Percentiles rank a stretch among this genome's conserved stretches.
Evolutionary conservation across 768 basidiomycete species (phyloP).

Genomic region (Naganishia friedmannii): DNA sequence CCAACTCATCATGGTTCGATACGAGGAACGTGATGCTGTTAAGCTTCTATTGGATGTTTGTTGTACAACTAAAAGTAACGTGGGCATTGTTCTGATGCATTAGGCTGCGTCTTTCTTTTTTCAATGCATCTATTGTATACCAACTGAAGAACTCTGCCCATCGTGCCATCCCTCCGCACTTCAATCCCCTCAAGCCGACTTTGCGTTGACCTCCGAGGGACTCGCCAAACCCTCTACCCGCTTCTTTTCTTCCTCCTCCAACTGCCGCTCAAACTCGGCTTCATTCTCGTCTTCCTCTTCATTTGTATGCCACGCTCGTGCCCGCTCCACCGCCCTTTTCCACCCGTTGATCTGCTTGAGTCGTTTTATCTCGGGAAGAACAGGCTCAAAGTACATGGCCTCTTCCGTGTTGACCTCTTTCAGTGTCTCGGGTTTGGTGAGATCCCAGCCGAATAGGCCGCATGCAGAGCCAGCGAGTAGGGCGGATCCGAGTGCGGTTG

Average conservation of each 20-base stretch:
- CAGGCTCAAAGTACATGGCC: constrained; percentile 66
- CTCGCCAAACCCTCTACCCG: constrained; percentile 6
- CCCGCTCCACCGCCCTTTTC: constrained; percentile 83
- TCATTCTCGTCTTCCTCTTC: constrained; percentile 51
- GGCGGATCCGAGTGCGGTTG: constrained; percentile 92
- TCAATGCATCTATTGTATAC: no score
- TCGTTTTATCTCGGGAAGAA: constrained; percentile 59
- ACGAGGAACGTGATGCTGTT: no score
- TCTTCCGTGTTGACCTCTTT: constrained; percentile 82
- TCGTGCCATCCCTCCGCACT: no score
- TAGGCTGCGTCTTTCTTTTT: no score
- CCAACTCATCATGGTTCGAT: no score
- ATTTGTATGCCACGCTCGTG: constrained; percentile 73
- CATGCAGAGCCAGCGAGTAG: constrained; percentile 87
- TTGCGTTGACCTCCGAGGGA: background rate
- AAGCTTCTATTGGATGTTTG: no score
- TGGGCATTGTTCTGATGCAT: no score
- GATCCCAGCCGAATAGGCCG: constrained; percentile 85
- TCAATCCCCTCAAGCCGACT: no score
- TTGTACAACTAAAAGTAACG: no score
- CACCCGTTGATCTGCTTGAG: constrained; percentile 72
- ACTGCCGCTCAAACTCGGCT: constrained; percentile 41
- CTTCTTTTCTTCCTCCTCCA: constrained; percentile 7
- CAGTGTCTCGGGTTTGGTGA: constrained; percentile 76
- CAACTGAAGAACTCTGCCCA: no score